Evolutionary conservation across 306 rosid genomes (phyloP).

Genomic region (Trifolium fragiferum): DNA sequence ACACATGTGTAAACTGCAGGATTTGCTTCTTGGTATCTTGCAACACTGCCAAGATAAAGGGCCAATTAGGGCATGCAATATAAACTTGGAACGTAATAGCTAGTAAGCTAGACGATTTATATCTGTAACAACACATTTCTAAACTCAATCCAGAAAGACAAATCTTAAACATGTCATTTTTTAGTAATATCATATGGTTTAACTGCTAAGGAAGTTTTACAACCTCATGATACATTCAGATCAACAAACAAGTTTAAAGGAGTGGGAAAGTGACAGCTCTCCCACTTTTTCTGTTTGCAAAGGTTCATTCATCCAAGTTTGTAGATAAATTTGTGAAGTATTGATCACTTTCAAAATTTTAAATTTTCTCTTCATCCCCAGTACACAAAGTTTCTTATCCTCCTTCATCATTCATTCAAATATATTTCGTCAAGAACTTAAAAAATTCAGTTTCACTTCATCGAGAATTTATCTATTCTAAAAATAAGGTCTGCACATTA

Average conservation of each 20-base stretch:
- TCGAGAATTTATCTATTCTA: constrained; percentile 20
- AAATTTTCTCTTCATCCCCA: constrained; percentile 25
- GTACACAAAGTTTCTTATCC: constrained; percentile 22
- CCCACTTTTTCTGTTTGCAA: constrained; percentile 29
- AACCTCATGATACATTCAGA: constrained; percentile 25
- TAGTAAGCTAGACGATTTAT: constrained; percentile 31
- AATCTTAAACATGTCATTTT: constrained; percentile 22
- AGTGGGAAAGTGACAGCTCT: constrained; percentile 7
- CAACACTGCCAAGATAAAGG: constrained; percentile 75
- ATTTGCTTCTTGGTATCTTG: constrained; percentile 97
- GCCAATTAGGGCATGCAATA: constrained; percentile 44
- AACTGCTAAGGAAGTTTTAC: constrained; percentile 23
- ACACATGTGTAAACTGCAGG: constrained; percentile 91
- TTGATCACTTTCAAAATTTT: constrained; percentile 11
- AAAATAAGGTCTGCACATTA: constrained; percentile 2
- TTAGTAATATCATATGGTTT: constrained; percentile 8
- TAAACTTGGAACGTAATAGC: constrained; percentile 22
- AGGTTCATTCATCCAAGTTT: constrained; percentile 2
- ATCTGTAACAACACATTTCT: constrained; percentile 30
- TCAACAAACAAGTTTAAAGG: constrained; percentile 32
- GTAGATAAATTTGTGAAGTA: constrained; percentile 15
- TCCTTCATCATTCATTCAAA: constrained; percentile 26
- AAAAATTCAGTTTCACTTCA: constrained; percentile 7
- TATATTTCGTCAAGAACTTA: constrained; percentile 14
- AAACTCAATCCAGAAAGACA: constrained; percentile 22